phyloP scores from a whole-genome alignment of 352 stramenopile genomes.

The Globisporangium yorkense region DNA sequence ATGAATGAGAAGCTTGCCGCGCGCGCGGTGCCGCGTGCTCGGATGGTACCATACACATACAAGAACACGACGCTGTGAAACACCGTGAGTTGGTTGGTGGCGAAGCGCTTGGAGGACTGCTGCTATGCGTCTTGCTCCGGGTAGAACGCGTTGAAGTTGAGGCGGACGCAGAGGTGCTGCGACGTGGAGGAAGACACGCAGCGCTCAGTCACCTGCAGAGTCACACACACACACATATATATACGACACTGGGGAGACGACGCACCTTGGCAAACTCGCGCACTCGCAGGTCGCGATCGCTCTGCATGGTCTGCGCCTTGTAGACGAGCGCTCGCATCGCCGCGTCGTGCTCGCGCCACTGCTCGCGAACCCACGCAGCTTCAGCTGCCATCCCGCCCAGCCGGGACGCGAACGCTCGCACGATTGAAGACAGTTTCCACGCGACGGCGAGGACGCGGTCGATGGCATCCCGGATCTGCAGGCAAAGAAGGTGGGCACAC shows the following conservation, averaged over 20 bases:
- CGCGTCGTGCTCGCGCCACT: slow-evolving; percentile 22
- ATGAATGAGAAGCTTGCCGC: neutral
- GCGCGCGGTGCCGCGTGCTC: neutral
- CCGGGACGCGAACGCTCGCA: slow-evolving; percentile 12
- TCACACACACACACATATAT: too few relatives aligned
- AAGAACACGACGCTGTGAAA: neutral
- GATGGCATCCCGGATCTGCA: slow-evolving; percentile 29
- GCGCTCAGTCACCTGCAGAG: slow-evolving; percentile 4
- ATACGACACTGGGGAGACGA: neutral
- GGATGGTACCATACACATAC: neutral
- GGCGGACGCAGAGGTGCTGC: slow-evolving; percentile 47
- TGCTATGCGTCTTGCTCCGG: neutral
- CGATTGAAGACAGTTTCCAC: slow-evolving; percentile 29
- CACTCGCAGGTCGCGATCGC: slow-evolving; percentile 20
- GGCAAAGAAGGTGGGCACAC: too few relatives aligned
- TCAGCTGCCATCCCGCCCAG: slow-evolving; percentile 1
- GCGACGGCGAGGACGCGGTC: slow-evolving; percentile 13
- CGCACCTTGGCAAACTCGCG: slow-evolving; percentile 42
- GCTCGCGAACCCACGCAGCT: slow-evolving; percentile 1
- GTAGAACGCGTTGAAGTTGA: slow-evolving; percentile 58
- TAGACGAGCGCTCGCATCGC: slow-evolving; percentile 18
- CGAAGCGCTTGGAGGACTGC: neutral
- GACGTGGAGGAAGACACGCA: neutral
- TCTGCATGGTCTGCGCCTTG: slow-evolving; percentile 18
- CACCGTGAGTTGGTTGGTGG: too few relatives aligned